A percentile compares a stretch with the other conserved stretches of the same genome.
These are phyloP conservation scores for Arthrobotrys megalospora DNA, from an alignment of 2,329 filamentous ascomycete species.

Conservation along the genomic window DNA sequence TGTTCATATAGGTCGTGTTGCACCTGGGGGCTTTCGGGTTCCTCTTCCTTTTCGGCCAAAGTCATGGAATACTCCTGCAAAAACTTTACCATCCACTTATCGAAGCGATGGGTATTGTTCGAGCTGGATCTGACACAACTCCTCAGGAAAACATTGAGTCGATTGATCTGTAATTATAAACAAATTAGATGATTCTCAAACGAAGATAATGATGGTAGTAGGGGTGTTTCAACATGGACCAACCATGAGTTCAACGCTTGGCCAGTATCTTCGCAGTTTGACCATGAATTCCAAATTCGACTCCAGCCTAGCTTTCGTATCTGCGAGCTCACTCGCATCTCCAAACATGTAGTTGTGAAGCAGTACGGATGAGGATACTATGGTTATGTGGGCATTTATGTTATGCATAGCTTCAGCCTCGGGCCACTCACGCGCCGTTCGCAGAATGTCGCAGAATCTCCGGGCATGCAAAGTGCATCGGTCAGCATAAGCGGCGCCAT, in stretches of 20 bases:
- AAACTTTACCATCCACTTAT: constrained; percentile 66
- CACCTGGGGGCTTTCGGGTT: neutral
- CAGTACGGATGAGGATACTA: constrained; percentile 67
- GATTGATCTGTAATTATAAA: constrained; percentile 64
- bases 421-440: constrained; percentile 63
- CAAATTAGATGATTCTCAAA: neutral
- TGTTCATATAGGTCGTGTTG: constrained; percentile 10
- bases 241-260: constrained; percentile 67
- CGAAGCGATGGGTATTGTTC: constrained; percentile 65
- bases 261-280: constrained; percentile 66
- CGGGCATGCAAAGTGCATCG: constrained; percentile 66
- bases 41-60: constrained; percentile 62
- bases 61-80: constrained; percentile 66
- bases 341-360: constrained; percentile 67
- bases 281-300: constrained; percentile 66
- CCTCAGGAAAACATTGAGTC: constrained; percentile 66
- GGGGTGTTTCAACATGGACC: neutral
- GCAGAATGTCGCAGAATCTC: constrained; percentile 65
- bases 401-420: constrained; percentile 66
- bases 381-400: constrained; percentile 66
- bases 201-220: neutral
- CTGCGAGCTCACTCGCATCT: constrained; percentile 65
- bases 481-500: constrained; percentile 65
- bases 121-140: constrained; percentile 65
- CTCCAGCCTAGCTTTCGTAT: constrained; percentile 64